Evolutionary conservation across 257 asterid genomes (phyloP).

Genomic region (Paulownia fortunei): DNA sequence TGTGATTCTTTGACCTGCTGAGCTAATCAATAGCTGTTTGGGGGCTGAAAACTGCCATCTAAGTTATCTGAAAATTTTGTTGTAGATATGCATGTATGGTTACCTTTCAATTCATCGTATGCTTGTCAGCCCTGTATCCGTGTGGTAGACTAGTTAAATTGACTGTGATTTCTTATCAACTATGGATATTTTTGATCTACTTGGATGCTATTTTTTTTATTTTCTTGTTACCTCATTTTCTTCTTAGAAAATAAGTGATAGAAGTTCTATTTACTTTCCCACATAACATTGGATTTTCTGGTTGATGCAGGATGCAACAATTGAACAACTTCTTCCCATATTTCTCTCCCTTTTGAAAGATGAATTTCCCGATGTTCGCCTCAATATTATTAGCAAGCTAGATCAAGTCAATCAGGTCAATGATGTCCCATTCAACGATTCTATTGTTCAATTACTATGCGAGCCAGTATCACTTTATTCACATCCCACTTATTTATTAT

Average conservation of each 20-base stretch:
- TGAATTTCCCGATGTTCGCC: conserved; percentile 89
- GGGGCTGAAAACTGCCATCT: too few species aligned
- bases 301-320: conserved; percentile 76
- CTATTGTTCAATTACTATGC: neutral
- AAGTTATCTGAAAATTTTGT: too few species aligned
- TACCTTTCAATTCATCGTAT: too few species aligned
- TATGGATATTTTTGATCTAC: neutral
- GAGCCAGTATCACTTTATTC: conserved; percentile 1
- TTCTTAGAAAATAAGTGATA: neutral
- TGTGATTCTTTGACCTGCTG: too few species aligned
- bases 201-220: neutral
- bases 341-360: conserved; percentile 89
- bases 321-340: conserved; percentile 90
- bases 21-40: too few species aligned
- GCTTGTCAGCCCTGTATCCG: too few species aligned
- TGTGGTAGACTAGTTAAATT: too few species aligned
- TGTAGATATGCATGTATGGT: too few species aligned
- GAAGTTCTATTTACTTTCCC: neutral
- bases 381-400: conserved; percentile 87
- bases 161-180: neutral
- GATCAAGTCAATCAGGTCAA: conserved; percentile 90
- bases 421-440: neutral
- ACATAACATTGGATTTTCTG: neutral
- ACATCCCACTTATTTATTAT: conserved; percentile 11
- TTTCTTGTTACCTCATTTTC: neutral